Conservation (phyloP, 1,284 basidiomycete genomes). For the Cryptococcus sp. region DNA sequence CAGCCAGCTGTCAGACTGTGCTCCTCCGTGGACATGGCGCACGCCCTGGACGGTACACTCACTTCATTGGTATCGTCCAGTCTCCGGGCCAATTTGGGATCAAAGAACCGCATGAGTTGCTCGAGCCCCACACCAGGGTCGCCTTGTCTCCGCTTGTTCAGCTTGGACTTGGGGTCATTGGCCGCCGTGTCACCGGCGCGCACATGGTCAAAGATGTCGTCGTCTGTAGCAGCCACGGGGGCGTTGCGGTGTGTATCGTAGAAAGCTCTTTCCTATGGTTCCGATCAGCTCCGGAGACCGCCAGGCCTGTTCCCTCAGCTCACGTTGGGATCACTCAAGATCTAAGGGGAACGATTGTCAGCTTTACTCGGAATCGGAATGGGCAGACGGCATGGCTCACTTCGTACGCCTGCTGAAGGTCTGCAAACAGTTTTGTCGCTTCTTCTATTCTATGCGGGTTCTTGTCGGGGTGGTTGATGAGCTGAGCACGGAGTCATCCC, state of each 20-base stretch:
- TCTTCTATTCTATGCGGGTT: slow-evolving; percentile 77
- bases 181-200: slow-evolving; percentile 58
- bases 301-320: slow-evolving; percentile 28
- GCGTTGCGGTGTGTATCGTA: slow-evolving; percentile 93
- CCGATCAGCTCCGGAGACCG: not conserved
- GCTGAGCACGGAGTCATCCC: slow-evolving; percentile 32
- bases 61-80: slow-evolving; percentile 71
- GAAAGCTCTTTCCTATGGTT: slow-evolving; percentile 87
- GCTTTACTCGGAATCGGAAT: not conserved
- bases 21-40: too few species aligned
- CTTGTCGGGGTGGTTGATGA: slow-evolving; percentile 86
- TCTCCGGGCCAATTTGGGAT: slow-evolving; percentile 67
- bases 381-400: slow-evolving; percentile 48
- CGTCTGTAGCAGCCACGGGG: slow-evolving; percentile 77
- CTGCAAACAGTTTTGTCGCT: slow-evolving; percentile 82
- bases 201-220: slow-evolving; percentile 80
- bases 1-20: not conserved
- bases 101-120: slow-evolving; percentile 83
- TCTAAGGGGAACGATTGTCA: slow-evolving; percentile 51
- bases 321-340: slow-evolving; percentile 88
- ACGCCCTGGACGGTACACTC: slow-evolving; percentile 24
- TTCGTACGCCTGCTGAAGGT: slow-evolving; percentile 92
- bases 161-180: slow-evolving; percentile 52
- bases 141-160: slow-evolving; percentile 59
- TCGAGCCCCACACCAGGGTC: slow-evolving; percentile 75